Conservation (phyloP, 2,329 filamentous ascomycete genomes). For the Xylariaceae sp. region DNA sequence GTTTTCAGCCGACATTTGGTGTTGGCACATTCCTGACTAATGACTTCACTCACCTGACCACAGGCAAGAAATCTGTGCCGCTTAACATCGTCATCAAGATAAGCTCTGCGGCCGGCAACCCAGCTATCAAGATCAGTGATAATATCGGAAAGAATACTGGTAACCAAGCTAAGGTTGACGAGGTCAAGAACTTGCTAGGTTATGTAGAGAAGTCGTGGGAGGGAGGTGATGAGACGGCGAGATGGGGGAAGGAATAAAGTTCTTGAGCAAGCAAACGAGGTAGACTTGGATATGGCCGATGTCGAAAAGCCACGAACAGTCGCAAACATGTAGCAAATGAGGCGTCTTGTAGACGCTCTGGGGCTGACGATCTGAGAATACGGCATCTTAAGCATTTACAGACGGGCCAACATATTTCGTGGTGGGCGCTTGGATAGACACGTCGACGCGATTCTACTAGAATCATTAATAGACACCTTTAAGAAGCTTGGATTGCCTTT, state of each 20-base stretch:
- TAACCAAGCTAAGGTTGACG: constrained; percentile 73
- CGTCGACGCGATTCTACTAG: neutral
- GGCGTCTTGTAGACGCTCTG: neutral
- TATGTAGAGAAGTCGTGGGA: constrained; percentile 86
- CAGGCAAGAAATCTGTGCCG: constrained; percentile 81
- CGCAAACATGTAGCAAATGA: neutral
- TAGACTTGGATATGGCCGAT: neutral
- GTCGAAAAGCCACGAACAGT: neutral
- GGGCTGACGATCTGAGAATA: neutral
- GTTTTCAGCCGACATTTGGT: constrained; percentile 86
- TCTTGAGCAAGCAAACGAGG: constrained; percentile 4
- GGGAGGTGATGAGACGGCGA: constrained; percentile 78
- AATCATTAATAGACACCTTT: neutral
- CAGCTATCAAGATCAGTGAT: constrained; percentile 90
- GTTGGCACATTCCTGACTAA: constrained; percentile 97
- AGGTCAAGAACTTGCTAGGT: constrained; percentile 82
- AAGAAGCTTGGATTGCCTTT: neutral
- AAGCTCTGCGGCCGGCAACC: constrained; percentile 76
- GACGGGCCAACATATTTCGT: neutral
- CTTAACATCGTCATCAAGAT: constrained; percentile 99
- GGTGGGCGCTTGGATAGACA: neutral
- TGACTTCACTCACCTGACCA: constrained; percentile 76
- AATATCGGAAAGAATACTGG: constrained; percentile 96
- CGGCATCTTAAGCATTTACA: neutral
- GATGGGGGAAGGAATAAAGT: constrained; percentile 66